Evolutionary conservation across 768 basidiomycete genomes (phyloP).

Genomic region (Phylloporus scabripes): DNA sequence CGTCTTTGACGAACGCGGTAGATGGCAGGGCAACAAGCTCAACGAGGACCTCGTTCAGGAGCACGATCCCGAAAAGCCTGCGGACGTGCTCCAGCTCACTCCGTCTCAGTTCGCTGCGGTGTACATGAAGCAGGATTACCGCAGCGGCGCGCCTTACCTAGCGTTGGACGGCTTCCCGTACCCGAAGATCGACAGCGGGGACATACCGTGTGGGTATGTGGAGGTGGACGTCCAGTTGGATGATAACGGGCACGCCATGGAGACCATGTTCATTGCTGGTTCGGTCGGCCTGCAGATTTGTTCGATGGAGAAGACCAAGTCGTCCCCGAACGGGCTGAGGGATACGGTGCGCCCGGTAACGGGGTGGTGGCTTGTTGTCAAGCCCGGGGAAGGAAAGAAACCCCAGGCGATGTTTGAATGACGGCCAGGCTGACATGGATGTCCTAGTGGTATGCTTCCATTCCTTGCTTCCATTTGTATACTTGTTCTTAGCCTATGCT

Average conservation of each 20-base stretch:
- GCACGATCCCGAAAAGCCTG: conserved; percentile 5
- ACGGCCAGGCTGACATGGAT: neutral
- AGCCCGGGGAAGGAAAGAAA: neutral
- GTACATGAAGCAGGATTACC: no score
- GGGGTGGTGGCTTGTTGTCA: conserved; percentile 31
- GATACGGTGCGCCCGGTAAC: conserved; percentile 28
- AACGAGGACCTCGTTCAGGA: conserved; percentile 18
- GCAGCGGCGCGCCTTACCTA: no score
- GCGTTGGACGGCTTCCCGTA: conserved; percentile 24
- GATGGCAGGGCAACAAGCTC: conserved; percentile 29
- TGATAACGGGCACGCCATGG: conserved; percentile 20
- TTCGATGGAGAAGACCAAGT: conserved; percentile 25
- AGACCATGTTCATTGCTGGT: conserved; percentile 29
- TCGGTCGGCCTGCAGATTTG: conserved; percentile 27
- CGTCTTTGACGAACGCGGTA: conserved; percentile 27
- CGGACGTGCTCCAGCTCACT: conserved; percentile 20
- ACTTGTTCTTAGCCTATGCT: neutral
- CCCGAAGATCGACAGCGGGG: conserved; percentile 23
- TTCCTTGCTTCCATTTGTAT: neutral
- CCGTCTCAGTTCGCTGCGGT: conserved; percentile 23
- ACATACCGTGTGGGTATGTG: conserved; percentile 27
- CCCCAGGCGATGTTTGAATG: neutral
- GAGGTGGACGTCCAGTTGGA: conserved; percentile 28
- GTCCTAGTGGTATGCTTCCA: neutral
- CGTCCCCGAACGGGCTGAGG: conserved; percentile 27